These are phyloP conservation scores for Rosa lucieae DNA, from an alignment of 306 rosid species.

Conservation along the genomic window DNA sequence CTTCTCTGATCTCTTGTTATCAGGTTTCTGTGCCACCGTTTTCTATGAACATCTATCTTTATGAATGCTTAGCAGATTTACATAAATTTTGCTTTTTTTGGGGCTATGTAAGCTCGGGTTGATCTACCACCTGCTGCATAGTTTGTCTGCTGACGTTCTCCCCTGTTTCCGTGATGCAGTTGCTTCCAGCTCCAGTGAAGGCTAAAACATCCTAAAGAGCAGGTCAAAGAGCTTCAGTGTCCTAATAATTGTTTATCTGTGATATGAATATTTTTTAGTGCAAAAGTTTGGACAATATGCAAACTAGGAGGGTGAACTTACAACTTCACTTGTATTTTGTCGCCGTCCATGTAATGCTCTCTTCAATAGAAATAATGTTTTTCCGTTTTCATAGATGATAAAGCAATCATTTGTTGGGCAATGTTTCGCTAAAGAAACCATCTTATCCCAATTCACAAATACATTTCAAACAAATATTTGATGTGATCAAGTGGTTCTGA, in stretches of 20 bases:
- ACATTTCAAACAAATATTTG: not conserved
- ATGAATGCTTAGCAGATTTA: not conserved
- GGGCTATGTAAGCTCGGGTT: not conserved
- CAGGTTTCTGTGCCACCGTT: constrained; percentile 52
- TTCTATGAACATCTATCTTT: not conserved
- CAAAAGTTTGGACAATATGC: constrained; percentile 32
- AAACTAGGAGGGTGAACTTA: constrained; percentile 21
- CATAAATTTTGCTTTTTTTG: not conserved
- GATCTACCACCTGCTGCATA: not conserved
- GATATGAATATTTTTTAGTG: constrained; percentile 38
- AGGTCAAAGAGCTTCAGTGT: constrained; percentile 26
- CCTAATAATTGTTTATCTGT: constrained; percentile 41
- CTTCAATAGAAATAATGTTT: constrained; percentile 30
- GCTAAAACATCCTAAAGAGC: constrained; percentile 60
- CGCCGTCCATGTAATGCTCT: not conserved
- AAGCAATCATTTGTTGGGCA: not conserved
- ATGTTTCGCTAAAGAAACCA: not conserved
- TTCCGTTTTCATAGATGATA: not conserved
- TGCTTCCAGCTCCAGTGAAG: constrained; percentile 76
- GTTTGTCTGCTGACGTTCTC: constrained; percentile 21
- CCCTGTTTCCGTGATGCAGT: constrained; percentile 51
- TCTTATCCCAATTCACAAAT: not conserved
- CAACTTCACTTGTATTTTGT: not conserved
- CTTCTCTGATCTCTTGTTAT: constrained; percentile 91
- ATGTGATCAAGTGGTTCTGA: too few species aligned